Evolutionary conservation across 2,329 filamentous ascomycete species (phyloP), one percentile per base, ranked within the genome.

Genomic region (Sporothrix humicola): DNA sequence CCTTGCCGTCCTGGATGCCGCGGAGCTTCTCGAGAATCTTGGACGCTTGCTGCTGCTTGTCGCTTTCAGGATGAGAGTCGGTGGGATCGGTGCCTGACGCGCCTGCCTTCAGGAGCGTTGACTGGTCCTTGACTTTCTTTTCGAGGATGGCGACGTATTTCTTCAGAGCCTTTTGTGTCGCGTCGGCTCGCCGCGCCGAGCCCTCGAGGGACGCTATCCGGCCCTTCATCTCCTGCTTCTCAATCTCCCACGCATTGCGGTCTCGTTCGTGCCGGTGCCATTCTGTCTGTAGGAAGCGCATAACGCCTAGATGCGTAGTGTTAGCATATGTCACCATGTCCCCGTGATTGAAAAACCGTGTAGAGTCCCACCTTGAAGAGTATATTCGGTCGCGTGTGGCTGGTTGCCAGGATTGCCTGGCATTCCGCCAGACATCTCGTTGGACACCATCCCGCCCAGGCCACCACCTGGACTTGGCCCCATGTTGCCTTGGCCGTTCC

Each of bases 181-280:
- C 92, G 82, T 97, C 96, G 69, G 93, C 92, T 77, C 95, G 93
- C 76, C 95, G 88, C 46, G 92, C 89, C 77, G 97, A 93, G 72
- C 96, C 96, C 83, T 99, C 96, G 77, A 98, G 89, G 79, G 93
- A 92, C 70, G 95, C 95, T 84, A 99, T 98, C 80, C 97, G 91
- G 77, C 93, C 94, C 85, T 97, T 97, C 96, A 99, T 98, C 85
- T 99, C 96, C 79, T 97, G 96, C 80, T 94, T 92, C 83, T 99
- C 96, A 81, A 99, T 99, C 83, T 99, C 96, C 96, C 96, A 99
- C 52, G 94, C 92, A 84, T 99, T 99, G 79, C 96, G 91, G 81
- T 98, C 96, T 83, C 96, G 93, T 84, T 99, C 96, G 82, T 99
- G 95, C 78, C 94, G 92, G 83, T 99, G 96, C 96, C 96, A 99